Evolutionary conservation across 129 eudicot genomes (phyloP), one percentile per base, ranked within the genome.

Genomic region (Sambucus nigra): DNA sequence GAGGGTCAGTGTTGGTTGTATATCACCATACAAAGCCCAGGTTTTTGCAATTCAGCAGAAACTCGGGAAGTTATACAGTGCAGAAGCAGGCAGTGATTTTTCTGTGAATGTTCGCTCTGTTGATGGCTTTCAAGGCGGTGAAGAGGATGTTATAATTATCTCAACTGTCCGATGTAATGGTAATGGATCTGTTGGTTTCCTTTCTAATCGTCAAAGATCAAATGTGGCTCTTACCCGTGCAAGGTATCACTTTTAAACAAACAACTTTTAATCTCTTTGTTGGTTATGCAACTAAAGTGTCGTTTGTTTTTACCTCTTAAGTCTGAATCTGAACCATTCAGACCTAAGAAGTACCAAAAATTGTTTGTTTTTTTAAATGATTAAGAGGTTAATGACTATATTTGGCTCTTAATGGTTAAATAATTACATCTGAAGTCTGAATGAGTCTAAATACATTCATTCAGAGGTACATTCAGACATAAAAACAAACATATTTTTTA

Each of bases 161-260:
- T 82, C 96, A 0, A 80, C 94, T 2, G 94, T 74, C 23, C 59
- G 94, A 55, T 65, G 73, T 53, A 87, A 87, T 28, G 47, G 25
- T 1, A 69, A 47, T 45, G 86, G 94, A 23, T 76, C 81, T 2
- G 67, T 82, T 24, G 96, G 96, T 31, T 87, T 87, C 40, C 81
- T 83, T 25, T 53, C 73, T 14, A 65, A 80, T 41, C 42, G 10
- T 26, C 80, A 65, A 49, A 69, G 96, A 58, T 25, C 86, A 0
- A 87, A 80, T 72, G 94, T 87, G 39, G 94, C 94, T 14, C 63
- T 87, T 31, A 83, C 96, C 14, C 61, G 94, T 45, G 94, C 94
- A 14, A 74, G 94, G 96, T 87, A 73, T 35, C 29, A 46, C 16
- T 26, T 11, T 7, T 2, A 20, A 8, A 18, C 31, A 20, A 5